phyloP scores from a whole-genome alignment of 768 basidiomycete genomes.

The Mycena vitilis region DNA sequence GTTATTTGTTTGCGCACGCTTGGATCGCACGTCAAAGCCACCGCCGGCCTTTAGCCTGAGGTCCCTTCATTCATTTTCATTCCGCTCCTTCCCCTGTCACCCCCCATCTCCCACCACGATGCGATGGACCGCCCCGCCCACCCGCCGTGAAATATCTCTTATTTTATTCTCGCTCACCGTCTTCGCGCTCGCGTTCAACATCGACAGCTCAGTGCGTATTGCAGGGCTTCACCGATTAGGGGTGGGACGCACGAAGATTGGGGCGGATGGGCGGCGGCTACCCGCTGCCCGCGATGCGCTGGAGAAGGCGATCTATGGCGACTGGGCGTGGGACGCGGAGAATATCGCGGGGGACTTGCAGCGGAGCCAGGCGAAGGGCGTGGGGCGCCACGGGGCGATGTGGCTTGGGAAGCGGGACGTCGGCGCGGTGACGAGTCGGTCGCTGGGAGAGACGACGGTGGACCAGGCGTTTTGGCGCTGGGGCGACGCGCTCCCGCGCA shows the following conservation, averaged over 20 bases:
- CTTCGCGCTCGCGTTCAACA: slow-evolving; percentile 80
- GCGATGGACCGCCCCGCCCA: slow-evolving; percentile 76
- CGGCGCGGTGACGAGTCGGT: slow-evolving; percentile 41
- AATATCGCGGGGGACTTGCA: slow-evolving; percentile 68
- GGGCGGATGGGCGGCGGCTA: slow-evolving; percentile 60
- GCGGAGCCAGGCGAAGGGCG: slow-evolving; percentile 54
- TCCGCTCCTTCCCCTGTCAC: too few relatives aligned
- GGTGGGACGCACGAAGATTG: slow-evolving; percentile 50
- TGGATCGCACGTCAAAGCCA: slow-evolving; percentile 1
- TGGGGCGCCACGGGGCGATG: slow-evolving; percentile 55
- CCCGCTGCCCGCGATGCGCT: slow-evolving; percentile 66
- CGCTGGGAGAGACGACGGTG: slow-evolving; percentile 52
- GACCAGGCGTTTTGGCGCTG: slow-evolving; percentile 68
- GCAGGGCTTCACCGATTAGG: slow-evolving; percentile 57
- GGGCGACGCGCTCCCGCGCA: slow-evolving; percentile 65
- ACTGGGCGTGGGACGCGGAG: slow-evolving; percentile 74
- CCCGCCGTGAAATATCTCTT: slow-evolving; percentile 78
- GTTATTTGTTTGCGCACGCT: slow-evolving; percentile 19
- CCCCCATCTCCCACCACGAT: slow-evolving; percentile 43
- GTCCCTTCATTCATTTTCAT: not conserved
- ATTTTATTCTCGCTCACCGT: slow-evolving; percentile 71
- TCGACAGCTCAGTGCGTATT: slow-evolving; percentile 70
- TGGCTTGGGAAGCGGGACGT: slow-evolving; percentile 53
- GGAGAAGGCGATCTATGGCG: slow-evolving; percentile 74
- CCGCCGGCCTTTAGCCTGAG: too few relatives aligned